Conservation (phyloP, 2,329 filamentous ascomycete genomes). For the Cytospora mali region DNA sequence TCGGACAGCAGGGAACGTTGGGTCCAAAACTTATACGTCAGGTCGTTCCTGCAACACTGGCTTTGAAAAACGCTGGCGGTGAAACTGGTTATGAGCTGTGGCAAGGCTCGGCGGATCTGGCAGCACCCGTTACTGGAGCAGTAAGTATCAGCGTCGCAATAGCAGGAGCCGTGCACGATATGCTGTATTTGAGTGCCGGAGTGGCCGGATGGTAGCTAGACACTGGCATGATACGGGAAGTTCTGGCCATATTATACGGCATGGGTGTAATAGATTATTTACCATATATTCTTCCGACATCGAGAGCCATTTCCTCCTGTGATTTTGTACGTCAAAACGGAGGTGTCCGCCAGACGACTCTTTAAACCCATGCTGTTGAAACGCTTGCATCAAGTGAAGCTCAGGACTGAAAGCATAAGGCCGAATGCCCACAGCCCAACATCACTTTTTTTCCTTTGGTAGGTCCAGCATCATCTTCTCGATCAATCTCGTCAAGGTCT, state of each 20-base stretch:
- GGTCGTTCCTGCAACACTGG: neutral
- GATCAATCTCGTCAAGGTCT: conserved; percentile 43
- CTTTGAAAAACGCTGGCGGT: neutral
- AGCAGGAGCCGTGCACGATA: neutral
- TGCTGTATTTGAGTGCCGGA: conserved; percentile 3
- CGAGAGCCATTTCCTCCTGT: neutral
- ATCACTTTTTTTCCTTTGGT: neutral
- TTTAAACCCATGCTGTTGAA: neutral
- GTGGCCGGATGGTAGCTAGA: conserved; percentile 4
- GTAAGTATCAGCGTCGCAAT: neutral
- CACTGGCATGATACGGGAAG: neutral
- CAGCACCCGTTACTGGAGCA: neutral
- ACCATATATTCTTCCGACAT: neutral
- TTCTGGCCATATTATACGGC: neutral
- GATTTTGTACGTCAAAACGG: neutral
- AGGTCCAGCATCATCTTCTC: conserved; percentile 26
- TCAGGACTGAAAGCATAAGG: neutral
- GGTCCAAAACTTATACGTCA: neutral
- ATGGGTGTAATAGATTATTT: neutral
- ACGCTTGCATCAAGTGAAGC: neutral
- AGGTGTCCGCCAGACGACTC: neutral
- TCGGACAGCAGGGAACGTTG: neutral
- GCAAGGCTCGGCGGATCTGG: neutral
- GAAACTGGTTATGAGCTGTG: neutral
- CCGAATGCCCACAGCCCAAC: too few relatives aligned